These are phyloP conservation scores for Lablab purpureus DNA, from an alignment of 306 rosid species.

Conservation along the genomic window DNA sequence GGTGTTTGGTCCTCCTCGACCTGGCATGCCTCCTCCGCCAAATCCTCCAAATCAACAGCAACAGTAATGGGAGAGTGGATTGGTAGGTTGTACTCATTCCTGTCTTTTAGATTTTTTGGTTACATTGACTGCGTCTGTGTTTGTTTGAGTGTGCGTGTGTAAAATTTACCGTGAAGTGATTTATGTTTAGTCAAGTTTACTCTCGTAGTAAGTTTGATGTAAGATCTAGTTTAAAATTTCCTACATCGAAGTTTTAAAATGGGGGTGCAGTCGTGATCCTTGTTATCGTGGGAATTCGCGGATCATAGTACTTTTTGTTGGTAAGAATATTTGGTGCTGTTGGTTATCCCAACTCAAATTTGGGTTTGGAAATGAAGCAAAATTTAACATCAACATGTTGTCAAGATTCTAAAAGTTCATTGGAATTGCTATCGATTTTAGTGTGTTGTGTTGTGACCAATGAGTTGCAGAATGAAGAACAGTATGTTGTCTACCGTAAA, in stretches of 20 bases:
- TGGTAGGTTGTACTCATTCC: slow-evolving; percentile 40
- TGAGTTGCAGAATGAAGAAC: too few species aligned
- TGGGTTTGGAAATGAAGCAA: neutral
- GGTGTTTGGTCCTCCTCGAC: slow-evolving; percentile 84
- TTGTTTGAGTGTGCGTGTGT: neutral
- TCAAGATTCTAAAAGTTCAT: neutral
- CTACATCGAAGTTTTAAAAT: neutral
- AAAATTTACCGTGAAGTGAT: neutral
- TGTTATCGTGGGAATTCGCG: neutral
- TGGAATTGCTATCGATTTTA: too few species aligned
- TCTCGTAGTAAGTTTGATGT: neutral
- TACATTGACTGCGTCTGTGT: neutral
- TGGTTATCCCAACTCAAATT: neutral
- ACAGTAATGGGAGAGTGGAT: slow-evolving; percentile 52
- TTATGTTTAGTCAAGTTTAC: neutral
- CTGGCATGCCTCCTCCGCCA: slow-evolving; percentile 91
- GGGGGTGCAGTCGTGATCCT: neutral
- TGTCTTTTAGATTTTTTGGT: neutral
- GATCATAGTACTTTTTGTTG: neutral
- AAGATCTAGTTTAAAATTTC: neutral
- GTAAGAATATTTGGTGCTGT: neutral
- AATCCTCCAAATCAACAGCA: slow-evolving; percentile 79
- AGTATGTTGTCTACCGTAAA: too few species aligned
- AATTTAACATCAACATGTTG: neutral
- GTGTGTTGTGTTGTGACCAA: too few species aligned